phyloP scores from a whole-genome alignment of 257 asterid genomes.

The Gentiana dahurica region DNA sequence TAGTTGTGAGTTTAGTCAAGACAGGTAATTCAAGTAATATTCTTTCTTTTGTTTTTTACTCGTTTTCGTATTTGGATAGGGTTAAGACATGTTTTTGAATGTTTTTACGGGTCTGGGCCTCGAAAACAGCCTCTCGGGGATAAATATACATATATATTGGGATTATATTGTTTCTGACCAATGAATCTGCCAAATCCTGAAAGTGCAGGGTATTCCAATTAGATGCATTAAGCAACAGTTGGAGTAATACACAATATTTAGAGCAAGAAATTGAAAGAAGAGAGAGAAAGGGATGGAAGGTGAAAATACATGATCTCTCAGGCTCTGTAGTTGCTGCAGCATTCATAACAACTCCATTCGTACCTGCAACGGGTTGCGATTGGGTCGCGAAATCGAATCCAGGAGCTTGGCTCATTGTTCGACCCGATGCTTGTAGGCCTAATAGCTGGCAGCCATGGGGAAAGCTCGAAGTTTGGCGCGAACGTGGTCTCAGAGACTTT shows the following conservation, averaged over 20 bases:
- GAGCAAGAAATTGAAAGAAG: slow-evolving; percentile 56
- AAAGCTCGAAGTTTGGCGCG: slow-evolving; percentile 95
- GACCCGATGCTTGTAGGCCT: slow-evolving; percentile 57
- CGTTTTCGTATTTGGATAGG: too few relatives aligned
- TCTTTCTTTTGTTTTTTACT: not conserved
- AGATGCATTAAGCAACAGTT: slow-evolving; percentile 58
- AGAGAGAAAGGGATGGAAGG: slow-evolving; percentile 91
- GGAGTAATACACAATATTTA: slow-evolving; percentile 41
- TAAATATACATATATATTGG: too few relatives aligned
- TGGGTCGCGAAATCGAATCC: slow-evolving; percentile 94
- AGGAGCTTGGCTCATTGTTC: slow-evolving; percentile 86
- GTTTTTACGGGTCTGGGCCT: too few relatives aligned
- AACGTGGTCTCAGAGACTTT: slow-evolving; percentile 57
- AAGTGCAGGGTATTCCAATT: slow-evolving; percentile 51
- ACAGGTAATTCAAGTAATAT: slow-evolving; percentile 29
- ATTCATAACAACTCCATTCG: slow-evolving; percentile 86
- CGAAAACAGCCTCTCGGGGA: too few relatives aligned
- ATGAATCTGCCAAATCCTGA: not conserved
- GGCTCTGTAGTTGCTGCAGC: slow-evolving; percentile 94
- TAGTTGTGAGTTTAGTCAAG: slow-evolving; percentile 84
- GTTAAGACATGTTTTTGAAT: too few relatives aligned
- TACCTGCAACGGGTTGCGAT: slow-evolving; percentile 92
- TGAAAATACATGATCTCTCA: slow-evolving; percentile 80
- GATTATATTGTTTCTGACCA: too few relatives aligned
- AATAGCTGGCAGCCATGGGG: slow-evolving; percentile 99